Conservation (phyloP, 2,329 filamentous ascomycete genomes). For the Clarireedia monteithiana region DNA sequence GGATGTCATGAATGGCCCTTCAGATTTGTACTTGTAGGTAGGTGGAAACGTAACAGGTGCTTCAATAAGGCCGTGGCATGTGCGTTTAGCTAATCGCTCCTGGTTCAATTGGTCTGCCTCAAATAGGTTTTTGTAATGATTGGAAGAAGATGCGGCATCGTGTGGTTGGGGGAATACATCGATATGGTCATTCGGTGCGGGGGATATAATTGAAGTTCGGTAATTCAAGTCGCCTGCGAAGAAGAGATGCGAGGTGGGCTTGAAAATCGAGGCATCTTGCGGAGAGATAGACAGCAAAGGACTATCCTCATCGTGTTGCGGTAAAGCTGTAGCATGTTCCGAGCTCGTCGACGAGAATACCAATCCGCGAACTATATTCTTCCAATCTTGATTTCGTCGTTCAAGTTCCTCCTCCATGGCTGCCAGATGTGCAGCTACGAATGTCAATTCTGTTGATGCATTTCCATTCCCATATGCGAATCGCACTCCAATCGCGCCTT, state of each 20-base stretch:
- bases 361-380: conserved; percentile 68
- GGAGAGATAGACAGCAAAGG: conserved; percentile 35
- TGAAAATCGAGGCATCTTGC: conserved; percentile 59
- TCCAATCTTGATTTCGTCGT: conserved; percentile 81
- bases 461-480: conserved; percentile 45
- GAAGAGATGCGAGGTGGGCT: conserved; percentile 69
- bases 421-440: conserved; percentile 81
- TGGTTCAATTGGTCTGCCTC: conserved; percentile 69
- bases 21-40: conserved; percentile 78
- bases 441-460: conserved; percentile 60
- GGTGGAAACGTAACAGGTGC: conserved; percentile 72
- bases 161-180: conserved; percentile 54
- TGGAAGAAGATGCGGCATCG: conserved; percentile 40
- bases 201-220: conserved; percentile 64
- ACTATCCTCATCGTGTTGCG: conserved; percentile 29
- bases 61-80: conserved; percentile 73
- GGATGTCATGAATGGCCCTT: conserved; percentile 34
- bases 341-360: conserved; percentile 54
- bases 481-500: conserved; percentile 79
- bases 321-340: conserved; percentile 12
- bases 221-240: conserved; percentile 94
- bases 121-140: conserved; percentile 62
- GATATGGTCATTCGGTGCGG: conserved; percentile 46
- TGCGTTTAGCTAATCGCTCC: conserved; percentile 61
- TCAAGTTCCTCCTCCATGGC: conserved; percentile 75